phyloP scores from a whole-genome alignment of 805 yeast genomes.

The Teunomyces barrocoloradensis region DNA sequence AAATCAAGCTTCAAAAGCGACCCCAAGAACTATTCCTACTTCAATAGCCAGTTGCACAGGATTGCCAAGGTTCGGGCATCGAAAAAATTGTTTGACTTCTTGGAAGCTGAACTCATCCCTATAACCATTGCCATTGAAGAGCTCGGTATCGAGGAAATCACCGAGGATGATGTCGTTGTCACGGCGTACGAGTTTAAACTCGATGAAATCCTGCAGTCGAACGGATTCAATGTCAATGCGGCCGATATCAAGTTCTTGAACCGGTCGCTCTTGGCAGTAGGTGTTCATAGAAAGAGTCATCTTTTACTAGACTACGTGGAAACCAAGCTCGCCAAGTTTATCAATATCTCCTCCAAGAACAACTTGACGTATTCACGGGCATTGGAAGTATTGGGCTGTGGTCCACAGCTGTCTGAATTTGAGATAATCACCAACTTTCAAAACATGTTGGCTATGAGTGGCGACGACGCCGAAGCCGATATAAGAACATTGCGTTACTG shows the following conservation, averaged over 20 bases:
- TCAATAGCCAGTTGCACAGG: conserved; percentile 25
- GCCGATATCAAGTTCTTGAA: conserved; percentile 40
- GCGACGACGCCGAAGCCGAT: conserved; percentile 41
- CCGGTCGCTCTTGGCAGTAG: conserved; percentile 62
- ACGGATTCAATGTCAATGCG: conserved; percentile 28
- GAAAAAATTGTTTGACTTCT: conserved; percentile 16
- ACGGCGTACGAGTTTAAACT: conserved; percentile 70
- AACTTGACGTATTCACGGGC: conserved; percentile 38
- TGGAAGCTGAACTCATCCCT: conserved; percentile 35
- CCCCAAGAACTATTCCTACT: conserved; percentile 36
- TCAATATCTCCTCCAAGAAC: conserved; percentile 21
- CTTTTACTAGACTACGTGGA: conserved; percentile 56
- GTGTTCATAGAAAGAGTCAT: conserved; percentile 54
- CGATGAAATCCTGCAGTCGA: conserved; percentile 45
- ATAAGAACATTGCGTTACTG: conserved; percentile 57
- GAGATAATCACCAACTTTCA: conserved; percentile 54
- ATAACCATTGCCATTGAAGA: conserved; percentile 32
- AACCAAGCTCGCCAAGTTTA: conserved; percentile 34
- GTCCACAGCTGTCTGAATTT: conserved; percentile 53
- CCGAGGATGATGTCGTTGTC: conserved; percentile 61
- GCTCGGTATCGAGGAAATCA: conserved; percentile 39
- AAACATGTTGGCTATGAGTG: conserved; percentile 19
- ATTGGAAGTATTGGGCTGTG: conserved; percentile 46
- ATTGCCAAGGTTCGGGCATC: conserved; percentile 28
- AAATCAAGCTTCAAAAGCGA: conserved; percentile 27